A percentile compares a stretch with the other conserved stretches of the same genome.
phyloP scores from a whole-genome alignment of 1,284 basidiomycete genomes.

The Papiliotrema terrestris region DNA sequence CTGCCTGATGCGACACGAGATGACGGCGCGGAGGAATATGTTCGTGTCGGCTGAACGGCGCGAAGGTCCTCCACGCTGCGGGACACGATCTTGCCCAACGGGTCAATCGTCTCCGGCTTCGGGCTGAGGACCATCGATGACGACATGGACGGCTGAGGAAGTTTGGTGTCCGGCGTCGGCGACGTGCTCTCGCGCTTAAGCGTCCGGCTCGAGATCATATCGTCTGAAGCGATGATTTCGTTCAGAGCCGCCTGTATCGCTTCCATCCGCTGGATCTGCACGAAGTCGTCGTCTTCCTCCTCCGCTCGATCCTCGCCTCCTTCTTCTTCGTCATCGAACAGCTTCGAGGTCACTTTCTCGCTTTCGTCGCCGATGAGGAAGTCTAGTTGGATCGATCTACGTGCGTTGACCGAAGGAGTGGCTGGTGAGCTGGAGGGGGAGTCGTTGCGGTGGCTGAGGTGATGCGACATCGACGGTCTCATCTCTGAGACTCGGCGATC shows the following conservation, averaged over 20 bases:
- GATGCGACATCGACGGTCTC: not conserved
- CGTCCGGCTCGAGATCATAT: constrained; percentile 49
- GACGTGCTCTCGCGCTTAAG: not conserved
- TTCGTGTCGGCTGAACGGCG: not conserved
- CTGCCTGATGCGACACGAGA: constrained; percentile 9
- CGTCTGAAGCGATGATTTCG: constrained; percentile 83
- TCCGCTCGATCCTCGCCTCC: constrained; percentile 14
- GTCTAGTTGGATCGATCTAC: constrained; percentile 35
- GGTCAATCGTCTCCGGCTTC: constrained; percentile 5
- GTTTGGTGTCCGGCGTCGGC: constrained; percentile 1
- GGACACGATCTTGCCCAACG: constrained; percentile 19
- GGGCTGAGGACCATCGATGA: constrained; percentile 22
- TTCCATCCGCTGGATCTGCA: constrained; percentile 75
- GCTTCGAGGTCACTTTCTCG: constrained; percentile 53
- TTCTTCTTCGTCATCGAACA: constrained; percentile 33
- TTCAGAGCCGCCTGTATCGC: constrained; percentile 90
- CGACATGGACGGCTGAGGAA: constrained; percentile 12
- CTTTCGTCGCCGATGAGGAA: constrained; percentile 33
- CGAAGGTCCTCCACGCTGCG: constrained; percentile 36
- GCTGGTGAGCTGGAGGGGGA: constrained; percentile 3
- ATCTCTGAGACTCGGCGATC: not conserved
- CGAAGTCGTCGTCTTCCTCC: constrained; percentile 47
- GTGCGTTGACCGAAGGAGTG: constrained; percentile 15
- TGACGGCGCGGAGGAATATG: constrained; percentile 6
- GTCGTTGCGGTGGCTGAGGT: constrained; percentile 4